Evolutionary conservation across 257 asterid genomes (phyloP).

Genomic region (Cynanchum wilfordii): DNA sequence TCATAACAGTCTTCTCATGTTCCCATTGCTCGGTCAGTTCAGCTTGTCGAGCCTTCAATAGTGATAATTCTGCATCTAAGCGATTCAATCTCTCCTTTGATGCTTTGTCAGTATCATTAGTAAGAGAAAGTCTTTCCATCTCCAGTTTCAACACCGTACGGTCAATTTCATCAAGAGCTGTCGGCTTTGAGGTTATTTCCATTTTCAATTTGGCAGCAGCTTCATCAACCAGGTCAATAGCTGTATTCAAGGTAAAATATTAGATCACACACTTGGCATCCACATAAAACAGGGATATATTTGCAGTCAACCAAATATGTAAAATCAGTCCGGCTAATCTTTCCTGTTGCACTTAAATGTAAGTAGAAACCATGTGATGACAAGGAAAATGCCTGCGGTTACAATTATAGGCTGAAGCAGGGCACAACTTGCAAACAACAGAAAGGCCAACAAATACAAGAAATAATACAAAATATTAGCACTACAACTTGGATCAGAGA

Average conservation of each 20-base stretch:
- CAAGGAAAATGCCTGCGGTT: background rate
- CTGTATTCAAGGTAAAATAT: constrained; percentile 42
- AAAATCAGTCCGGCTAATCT: background rate
- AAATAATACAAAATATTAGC: background rate
- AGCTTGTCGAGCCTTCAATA: constrained; percentile 68
- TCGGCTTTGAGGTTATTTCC: constrained; percentile 97
- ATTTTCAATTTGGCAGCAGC: constrained; percentile 96
- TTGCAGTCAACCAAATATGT: background rate
- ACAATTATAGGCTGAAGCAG: background rate
- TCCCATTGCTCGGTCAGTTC: constrained; percentile 95
- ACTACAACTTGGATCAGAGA: background rate
- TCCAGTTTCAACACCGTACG: constrained; percentile 84
- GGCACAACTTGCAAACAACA: background rate
- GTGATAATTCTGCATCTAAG: constrained; percentile 73
- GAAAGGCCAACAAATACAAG: background rate
- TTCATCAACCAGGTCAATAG: constrained; percentile 93
- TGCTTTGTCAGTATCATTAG: constrained; percentile 84
- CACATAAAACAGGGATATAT: background rate
- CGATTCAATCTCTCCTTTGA: constrained; percentile 81
- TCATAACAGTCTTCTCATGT: constrained; percentile 83
- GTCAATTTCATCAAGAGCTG: constrained; percentile 87
- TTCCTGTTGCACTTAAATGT: background rate
- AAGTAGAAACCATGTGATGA: background rate
- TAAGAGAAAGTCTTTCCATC: constrained; percentile 91
- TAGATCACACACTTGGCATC: background rate